A percentile compares a stretch with the other conserved stretches of the same genome.
These are phyloP conservation scores for Rosa multiflora DNA, from an alignment of 306 rosid genomes.

Conservation along the genomic window DNA sequence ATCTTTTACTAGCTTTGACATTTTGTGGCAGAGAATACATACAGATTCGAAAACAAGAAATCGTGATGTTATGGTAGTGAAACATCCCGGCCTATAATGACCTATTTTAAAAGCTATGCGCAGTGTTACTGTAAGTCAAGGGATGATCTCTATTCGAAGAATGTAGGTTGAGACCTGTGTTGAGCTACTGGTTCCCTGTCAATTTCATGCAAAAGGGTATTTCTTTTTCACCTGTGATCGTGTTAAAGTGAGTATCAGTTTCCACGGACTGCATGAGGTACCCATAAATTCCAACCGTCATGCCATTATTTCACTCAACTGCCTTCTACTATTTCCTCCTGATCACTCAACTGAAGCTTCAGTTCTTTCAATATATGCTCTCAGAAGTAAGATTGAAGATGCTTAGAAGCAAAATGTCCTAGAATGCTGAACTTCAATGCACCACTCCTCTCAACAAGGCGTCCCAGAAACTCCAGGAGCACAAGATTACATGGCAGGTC, in stretches of 20 bases:
- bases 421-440: slow-evolving; percentile 68
- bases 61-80: not conserved
- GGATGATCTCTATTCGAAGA: not conserved
- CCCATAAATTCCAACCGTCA: slow-evolving; percentile 43
- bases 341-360: slow-evolving; percentile 12
- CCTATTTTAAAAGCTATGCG: not conserved
- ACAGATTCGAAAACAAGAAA: not conserved
- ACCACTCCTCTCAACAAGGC: slow-evolving; percentile 70
- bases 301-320: slow-evolving; percentile 43
- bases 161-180: slow-evolving; percentile 8
- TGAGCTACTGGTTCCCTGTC: no score
- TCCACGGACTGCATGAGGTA: slow-evolving; percentile 53
- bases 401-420: slow-evolving; percentile 35
- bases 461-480: slow-evolving; percentile 20
- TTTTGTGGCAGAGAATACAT: not conserved
- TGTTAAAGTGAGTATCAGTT: slow-evolving; percentile 35
- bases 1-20: not conserved
- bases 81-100: slow-evolving; percentile 3
- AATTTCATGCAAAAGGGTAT: slow-evolving; percentile 23
- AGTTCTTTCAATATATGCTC: slow-evolving; percentile 1
- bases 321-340: slow-evolving; percentile 19
- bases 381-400: slow-evolving; percentile 23
- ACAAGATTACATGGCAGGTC: slow-evolving; percentile 5
- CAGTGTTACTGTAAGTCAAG: not conserved
- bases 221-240: slow-evolving; percentile 46